Percentiles rank a stretch among this genome's conserved stretches.
These are phyloP conservation scores for Barnettozyma californica DNA, from an alignment of 805 yeast genomes.

Conservation along the genomic window DNA sequence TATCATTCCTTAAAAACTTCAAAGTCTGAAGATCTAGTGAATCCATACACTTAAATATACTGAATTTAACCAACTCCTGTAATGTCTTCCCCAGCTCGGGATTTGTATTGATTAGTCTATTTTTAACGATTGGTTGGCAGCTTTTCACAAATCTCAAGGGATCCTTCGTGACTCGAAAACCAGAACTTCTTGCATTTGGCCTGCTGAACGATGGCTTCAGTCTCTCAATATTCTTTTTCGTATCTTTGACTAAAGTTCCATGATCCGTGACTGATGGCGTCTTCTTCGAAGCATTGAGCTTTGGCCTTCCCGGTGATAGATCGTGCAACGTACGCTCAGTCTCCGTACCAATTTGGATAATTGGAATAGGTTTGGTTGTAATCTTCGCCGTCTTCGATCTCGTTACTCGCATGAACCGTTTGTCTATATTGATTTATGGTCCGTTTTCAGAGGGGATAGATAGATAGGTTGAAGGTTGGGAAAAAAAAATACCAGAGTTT, in stretches of 20 bases:
- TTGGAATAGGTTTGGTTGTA: background rate
- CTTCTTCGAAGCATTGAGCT: background rate
- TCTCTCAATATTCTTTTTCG: background rate
- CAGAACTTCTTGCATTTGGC: background rate
- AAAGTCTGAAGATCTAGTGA: conserved; percentile 11
- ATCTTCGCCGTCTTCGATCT: background rate
- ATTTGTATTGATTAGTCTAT: conserved; percentile 1
- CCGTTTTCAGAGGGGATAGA: background rate
- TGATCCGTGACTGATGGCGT: background rate
- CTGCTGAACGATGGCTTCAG: background rate
- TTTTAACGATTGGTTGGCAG: conserved; percentile 11
- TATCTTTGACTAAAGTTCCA: background rate
- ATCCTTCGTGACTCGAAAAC: background rate
- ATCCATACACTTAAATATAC: conserved; percentile 15
- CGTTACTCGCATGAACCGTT: background rate
- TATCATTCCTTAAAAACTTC: conserved; percentile 9
- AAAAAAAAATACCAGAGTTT: too few species aligned
- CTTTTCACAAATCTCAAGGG: background rate
- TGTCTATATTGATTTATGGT: too few species aligned
- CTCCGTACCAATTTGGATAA: background rate
- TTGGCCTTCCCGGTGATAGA: background rate
- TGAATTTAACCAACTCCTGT: conserved; percentile 11
- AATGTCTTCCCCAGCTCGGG: conserved; percentile 12
- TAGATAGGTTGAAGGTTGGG: background rate
- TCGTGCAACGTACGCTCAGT: background rate